Conservation (phyloP, 257 asterid species). For the Knoxia roxburghii region DNA sequence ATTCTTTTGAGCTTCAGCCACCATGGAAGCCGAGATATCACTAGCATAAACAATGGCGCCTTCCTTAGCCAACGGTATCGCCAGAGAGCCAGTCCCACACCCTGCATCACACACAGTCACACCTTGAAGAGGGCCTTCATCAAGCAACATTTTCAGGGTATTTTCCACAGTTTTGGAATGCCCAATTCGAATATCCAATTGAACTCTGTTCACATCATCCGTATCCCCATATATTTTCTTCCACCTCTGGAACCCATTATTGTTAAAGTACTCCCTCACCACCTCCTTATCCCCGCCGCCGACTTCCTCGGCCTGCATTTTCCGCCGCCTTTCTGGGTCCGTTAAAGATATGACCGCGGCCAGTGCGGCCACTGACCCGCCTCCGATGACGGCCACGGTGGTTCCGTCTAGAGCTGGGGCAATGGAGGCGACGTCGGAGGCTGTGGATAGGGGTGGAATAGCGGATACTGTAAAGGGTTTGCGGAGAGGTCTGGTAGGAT, state of each 20-base stretch:
- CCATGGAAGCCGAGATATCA: conserved; percentile 96
- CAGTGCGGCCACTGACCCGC: conserved; percentile 65
- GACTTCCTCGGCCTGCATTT: conserved; percentile 84
- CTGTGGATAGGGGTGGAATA: conserved; percentile 58
- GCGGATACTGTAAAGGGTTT: conserved; percentile 37
- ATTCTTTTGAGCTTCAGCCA: conserved; percentile 80
- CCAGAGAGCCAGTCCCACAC: conserved; percentile 78
- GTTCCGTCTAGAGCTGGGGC: conserved; percentile 49
- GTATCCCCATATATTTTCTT: conserved; percentile 78
- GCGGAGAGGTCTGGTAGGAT: conserved; percentile 27
- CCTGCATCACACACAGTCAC: conserved; percentile 91
- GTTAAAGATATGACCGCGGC: conserved; percentile 69
- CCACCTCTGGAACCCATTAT: conserved; percentile 93
- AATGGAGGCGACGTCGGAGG: conserved; percentile 45
- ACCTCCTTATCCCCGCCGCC: conserved; percentile 97
- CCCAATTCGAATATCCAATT: conserved; percentile 71
- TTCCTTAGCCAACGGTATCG: conserved; percentile 87
- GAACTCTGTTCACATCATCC: conserved; percentile 79
- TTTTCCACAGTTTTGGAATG: conserved; percentile 85
- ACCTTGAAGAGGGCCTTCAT: conserved; percentile 64
- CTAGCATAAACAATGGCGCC: conserved; percentile 83
- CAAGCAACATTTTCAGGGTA: conserved; percentile 72
- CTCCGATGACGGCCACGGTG: conserved; percentile 62
- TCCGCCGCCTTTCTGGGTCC: conserved; percentile 80
- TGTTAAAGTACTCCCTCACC: conserved; percentile 83